A percentile compares a stretch with the other conserved stretches of the same genome.
Evolutionary conservation across 352 stramenopile genomes (phyloP).

Genomic region (Globisporangium cederbergense): DNA sequence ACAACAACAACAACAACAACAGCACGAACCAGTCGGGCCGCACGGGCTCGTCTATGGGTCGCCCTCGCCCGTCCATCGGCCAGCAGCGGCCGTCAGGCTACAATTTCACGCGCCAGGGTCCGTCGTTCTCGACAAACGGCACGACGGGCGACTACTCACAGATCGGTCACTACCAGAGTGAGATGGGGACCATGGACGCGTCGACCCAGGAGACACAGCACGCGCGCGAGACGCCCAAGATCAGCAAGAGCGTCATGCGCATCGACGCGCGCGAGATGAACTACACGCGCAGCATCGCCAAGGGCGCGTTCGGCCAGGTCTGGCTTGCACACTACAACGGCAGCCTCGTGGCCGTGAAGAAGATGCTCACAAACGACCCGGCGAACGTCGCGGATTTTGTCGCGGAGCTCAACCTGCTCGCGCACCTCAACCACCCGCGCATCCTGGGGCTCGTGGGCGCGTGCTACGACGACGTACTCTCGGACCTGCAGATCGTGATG

Average conservation of each 20-base stretch:
- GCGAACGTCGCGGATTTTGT: slow-evolving; percentile 65
- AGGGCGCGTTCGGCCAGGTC: slow-evolving; percentile 78
- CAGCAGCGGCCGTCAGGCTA: slow-evolving; percentile 9
- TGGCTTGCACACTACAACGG: slow-evolving; percentile 68
- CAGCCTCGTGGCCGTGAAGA: slow-evolving; percentile 81
- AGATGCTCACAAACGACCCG: slow-evolving; percentile 57
- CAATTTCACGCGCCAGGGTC: slow-evolving; percentile 11
- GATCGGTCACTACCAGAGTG: slow-evolving; percentile 27
- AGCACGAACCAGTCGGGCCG: slow-evolving; percentile 25
- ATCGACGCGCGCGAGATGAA: slow-evolving; percentile 69
- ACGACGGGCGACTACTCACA: slow-evolving; percentile 21
- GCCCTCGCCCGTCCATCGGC: too few species aligned
- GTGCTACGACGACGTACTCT: slow-evolving; percentile 66
- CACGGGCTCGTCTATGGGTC: neutral
- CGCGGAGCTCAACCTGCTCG: slow-evolving; percentile 79
- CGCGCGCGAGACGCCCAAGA: slow-evolving; percentile 22
- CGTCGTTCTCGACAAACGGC: slow-evolving; percentile 20
- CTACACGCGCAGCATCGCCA: slow-evolving; percentile 76
- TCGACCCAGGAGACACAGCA: slow-evolving; percentile 11
- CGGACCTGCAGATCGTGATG: slow-evolving; percentile 73
- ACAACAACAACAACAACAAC: slow-evolving; percentile 25
- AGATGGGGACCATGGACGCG: slow-evolving; percentile 11
- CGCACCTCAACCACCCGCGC: slow-evolving; percentile 65
- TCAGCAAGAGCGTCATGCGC: slow-evolving; percentile 46
- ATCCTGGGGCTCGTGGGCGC: slow-evolving; percentile 72